These are phyloP conservation scores for Dalechampia spathulata DNA, from an alignment of 441 rosid genomes.

Conservation along the genomic window DNA sequence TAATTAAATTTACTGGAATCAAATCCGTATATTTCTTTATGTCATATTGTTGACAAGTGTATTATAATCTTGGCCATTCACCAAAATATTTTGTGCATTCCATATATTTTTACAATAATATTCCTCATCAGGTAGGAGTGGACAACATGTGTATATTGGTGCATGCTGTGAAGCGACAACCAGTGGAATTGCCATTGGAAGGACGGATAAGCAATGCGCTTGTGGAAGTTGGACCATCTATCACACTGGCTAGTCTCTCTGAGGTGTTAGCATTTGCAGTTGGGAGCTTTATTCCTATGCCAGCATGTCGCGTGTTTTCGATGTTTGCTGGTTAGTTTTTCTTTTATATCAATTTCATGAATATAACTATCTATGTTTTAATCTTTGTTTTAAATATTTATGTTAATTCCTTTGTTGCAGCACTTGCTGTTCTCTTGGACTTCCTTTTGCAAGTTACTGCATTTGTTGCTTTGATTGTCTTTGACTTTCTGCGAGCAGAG, in stretches of 20 bases:
- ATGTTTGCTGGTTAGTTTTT: conserved; percentile 88
- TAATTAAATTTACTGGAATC: background rate
- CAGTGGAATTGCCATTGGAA: conserved; percentile 72
- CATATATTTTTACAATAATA: conserved; percentile 10
- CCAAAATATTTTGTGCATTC: background rate
- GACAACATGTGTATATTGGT: conserved; percentile 99
- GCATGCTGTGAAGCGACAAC: conserved; percentile 95
- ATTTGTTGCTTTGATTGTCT: conserved; percentile 90
- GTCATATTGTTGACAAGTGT: background rate
- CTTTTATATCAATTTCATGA: background rate
- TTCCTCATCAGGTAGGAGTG: conserved; percentile 76
- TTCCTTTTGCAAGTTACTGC: conserved; percentile 98
- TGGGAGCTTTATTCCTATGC: conserved; percentile 95
- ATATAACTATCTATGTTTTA: background rate
- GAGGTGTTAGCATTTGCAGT: conserved; percentile 97
- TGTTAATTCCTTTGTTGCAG: conserved; percentile 41
- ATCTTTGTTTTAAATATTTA: background rate
- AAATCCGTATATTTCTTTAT: too few relatives aligned
- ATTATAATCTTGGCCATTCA: background rate
- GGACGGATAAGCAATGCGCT: conserved; percentile 89
- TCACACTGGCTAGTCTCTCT: conserved; percentile 94
- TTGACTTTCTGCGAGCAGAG: conserved; percentile 78
- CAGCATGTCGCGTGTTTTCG: conserved; percentile 97
- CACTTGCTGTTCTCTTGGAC: conserved; percentile 91
- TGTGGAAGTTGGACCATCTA: conserved; percentile 98